These are phyloP conservation scores for Botrytis galanthina DNA, from an alignment of 2,329 filamentous ascomycete genomes.

Conservation along the genomic window DNA sequence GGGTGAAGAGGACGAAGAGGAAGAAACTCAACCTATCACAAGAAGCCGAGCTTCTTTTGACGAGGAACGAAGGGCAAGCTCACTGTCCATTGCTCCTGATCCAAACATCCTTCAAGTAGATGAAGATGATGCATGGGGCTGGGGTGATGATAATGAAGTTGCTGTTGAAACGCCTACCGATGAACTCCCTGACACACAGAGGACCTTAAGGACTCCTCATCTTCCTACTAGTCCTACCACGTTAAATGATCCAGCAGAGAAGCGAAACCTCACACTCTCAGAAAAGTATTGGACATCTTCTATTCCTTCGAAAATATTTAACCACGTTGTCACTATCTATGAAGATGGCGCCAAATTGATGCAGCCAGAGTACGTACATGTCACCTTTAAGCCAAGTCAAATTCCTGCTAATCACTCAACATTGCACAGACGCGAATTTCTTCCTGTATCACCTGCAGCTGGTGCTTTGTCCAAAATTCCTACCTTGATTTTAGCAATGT, in stretches of 20 bases:
- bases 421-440: slow-evolving; percentile 38
- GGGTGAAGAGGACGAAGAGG: slow-evolving; percentile 63
- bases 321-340: slow-evolving; percentile 58
- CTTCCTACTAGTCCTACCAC: neutral
- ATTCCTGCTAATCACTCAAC: slow-evolving; percentile 38
- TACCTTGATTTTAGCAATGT: slow-evolving; percentile 72
- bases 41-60: slow-evolving; percentile 32
- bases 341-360: slow-evolving; percentile 63
- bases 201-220: neutral
- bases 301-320: slow-evolving; percentile 75
- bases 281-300: slow-evolving; percentile 89
- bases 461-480: slow-evolving; percentile 70
- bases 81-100: slow-evolving; percentile 7
- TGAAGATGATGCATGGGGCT: slow-evolving; percentile 65
- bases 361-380: slow-evolving; percentile 44
- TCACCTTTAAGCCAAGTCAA: slow-evolving; percentile 1
- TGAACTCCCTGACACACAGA: neutral
- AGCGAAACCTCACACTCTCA: slow-evolving; percentile 66
- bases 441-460: slow-evolving; percentile 63
- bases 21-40: slow-evolving; percentile 31
- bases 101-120: slow-evolving; percentile 38
- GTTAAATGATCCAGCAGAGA: slow-evolving; percentile 17
- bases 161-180: slow-evolving; percentile 38
- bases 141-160: slow-evolving; percentile 66
- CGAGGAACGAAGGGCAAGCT: slow-evolving; percentile 25